Base-by-base conservation (phyloP, 2,329 filamentous ascomycete species). In the Proliferodiscus dingleyae region DNA sequence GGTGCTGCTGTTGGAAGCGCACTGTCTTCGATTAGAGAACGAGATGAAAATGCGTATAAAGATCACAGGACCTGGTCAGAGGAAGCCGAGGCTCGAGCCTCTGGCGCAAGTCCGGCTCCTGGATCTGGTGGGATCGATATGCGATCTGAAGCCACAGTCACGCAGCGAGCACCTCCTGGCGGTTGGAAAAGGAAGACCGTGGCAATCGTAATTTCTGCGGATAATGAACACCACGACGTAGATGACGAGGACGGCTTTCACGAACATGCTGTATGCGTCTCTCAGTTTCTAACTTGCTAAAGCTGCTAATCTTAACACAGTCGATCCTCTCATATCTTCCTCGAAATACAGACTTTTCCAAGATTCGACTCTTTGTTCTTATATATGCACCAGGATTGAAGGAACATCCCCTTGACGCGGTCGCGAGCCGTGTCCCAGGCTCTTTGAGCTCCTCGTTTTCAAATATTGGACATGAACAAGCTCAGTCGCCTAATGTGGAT, bases 1-100 rank as follows among this genome's bases (percentile, higher is more conserved):
- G 87, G 89, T 11, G 86, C 87, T 15, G 87, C 79, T 38, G 80
- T 95, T 50, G 89, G 89, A 33, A 89, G 85, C 51, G 89, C 89
- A 21, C 71, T 96, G 55, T 84, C 84, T 43, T 83, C 87, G 13
- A 93, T 94, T 54, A 78, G 86, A 45, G 87, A 95, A 64, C 89
- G 94, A 62, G 87, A 90, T 61, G 83, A 81, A 62, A 78, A 80
- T 51, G 85, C 85, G 41, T 93, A 85, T 64, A 83, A 81, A 53
- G 91, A 96, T 65, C 88, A 93, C 67, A 86, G 88, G 63, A 82
- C 88, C 42, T 96, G 91, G 91, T 89, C 85, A 11, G 89, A 96
- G 65, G 90, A 96, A 68, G 87, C 85, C 18, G 84, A 87, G 57
- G 77, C 85, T 39, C 80, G 85, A 61, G 71, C 71, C 56, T 70